Percentiles rank a stretch among this genome's conserved stretches.
Conservation (phyloP, 2,329 filamentous ascomycete species). For the Elsinoe necatrix region DNA sequence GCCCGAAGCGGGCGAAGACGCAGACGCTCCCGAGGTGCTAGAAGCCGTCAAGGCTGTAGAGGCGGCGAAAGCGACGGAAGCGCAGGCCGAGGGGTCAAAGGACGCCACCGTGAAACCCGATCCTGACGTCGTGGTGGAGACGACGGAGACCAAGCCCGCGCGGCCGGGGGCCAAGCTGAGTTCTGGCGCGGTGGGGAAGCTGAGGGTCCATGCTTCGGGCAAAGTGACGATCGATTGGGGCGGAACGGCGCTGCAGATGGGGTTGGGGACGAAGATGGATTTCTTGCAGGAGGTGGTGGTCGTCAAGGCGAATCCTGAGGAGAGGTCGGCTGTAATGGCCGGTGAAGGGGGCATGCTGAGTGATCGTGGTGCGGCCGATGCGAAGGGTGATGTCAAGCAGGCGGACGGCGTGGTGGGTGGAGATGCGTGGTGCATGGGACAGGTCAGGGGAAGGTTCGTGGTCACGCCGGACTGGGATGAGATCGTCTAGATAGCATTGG, state of each 20-base stretch:
- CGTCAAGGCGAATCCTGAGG: slow-evolving; percentile 27
- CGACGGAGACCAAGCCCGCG: slow-evolving; percentile 25
- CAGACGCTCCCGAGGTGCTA: slow-evolving; percentile 11
- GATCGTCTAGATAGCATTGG: slow-evolving; percentile 31
- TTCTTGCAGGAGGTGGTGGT: slow-evolving; percentile 55
- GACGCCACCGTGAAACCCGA: slow-evolving; percentile 24
- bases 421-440: slow-evolving; percentile 49
- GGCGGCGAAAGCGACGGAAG: background rate
- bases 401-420: slow-evolving; percentile 29
- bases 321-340: slow-evolving; percentile 26
- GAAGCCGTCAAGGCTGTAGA: background rate
- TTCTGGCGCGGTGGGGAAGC: slow-evolving; percentile 50
- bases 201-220: slow-evolving; percentile 54
- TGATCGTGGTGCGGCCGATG: slow-evolving; percentile 22
- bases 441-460: slow-evolving; percentile 57
- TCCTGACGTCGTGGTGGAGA: slow-evolving; percentile 19
- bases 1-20: slow-evolving; percentile 17
- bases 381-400: slow-evolving; percentile 28
- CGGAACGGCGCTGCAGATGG: slow-evolving; percentile 50
- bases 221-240: slow-evolving; percentile 56
- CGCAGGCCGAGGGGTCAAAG: background rate
- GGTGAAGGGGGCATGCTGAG: slow-evolving; percentile 29
- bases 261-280: slow-evolving; percentile 46
- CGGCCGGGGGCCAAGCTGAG: slow-evolving; percentile 38
- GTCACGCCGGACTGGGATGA: slow-evolving; percentile 53